Evolutionary conservation across 2,329 filamentous ascomycete species (phyloP), one percentile per base, ranked within the genome.

Genomic region (Epichloe gansuensis): DNA sequence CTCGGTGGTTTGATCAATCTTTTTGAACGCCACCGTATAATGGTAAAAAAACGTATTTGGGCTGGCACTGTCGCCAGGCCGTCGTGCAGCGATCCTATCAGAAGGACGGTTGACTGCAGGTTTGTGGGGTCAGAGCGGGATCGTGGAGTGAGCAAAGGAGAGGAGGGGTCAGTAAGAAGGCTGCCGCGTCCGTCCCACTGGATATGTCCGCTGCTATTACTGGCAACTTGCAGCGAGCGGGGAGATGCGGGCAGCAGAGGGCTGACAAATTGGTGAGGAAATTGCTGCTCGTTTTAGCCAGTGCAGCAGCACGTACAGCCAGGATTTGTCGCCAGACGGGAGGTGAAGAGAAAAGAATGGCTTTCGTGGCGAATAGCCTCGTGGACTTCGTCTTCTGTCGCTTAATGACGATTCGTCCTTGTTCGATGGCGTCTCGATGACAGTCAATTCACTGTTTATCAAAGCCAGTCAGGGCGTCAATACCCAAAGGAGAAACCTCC

Each of bases 401-500:
- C 41, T 17, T 31, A 31, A 13, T 23, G n/a, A 43, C 8, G 28
- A 2, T 15, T 23, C 15, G n/a, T 34, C 13, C 23, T 13, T 50
- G 39, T 28, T 28, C 47, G 31, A 42, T 28, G 21, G 34, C 34
- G 42, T 23, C n/a, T 9, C 34, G 23, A 23, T 17, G 13, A 45
- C 31, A 28, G 51, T 41, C 23, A 13, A 37, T 38, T 34, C 13
- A 37, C 25, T 21, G 43, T 35, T 28, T 35, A n/a, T 43, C 35
- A 15, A 38, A 31, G 46, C 52, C 47, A 64, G 65, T 70, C 68
- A 70, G 60, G 67, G 67, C 56, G 67, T 67, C 60, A 63, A 58
- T 55, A 65, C 62, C 68, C 67, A 66, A 56, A 67, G 68, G 54
- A 68, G 61, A 54, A 70, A 67, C 57, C 68, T 71, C 68, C 68